These are phyloP conservation scores for Colletotrichum echinochloae DNA, from an alignment of 2,329 filamentous ascomycete species.

Conservation along the genomic window DNA sequence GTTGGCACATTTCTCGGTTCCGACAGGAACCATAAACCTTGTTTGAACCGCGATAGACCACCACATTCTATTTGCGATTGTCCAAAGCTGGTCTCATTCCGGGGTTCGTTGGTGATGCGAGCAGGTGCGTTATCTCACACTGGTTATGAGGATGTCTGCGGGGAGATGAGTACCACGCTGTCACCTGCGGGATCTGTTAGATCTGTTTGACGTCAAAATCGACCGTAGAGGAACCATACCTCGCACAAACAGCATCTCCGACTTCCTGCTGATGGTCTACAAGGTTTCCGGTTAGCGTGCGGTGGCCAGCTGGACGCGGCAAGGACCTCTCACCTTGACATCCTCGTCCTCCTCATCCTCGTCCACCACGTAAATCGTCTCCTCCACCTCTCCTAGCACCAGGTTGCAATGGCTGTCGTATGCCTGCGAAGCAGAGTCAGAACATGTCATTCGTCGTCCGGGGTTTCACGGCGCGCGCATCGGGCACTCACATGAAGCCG, in stretches of 20 bases:
- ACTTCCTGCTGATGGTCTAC: conserved; percentile 94
- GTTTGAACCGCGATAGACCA: not conserved
- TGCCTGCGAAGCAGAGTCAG: conserved; percentile 67
- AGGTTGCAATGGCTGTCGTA: conserved; percentile 99
- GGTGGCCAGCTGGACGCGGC: not conserved
- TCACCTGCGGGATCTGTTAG: conserved; percentile 65
- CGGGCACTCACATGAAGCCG: conserved; percentile 82
- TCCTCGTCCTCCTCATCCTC: conserved; percentile 86
- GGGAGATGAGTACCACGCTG: conserved; percentile 79
- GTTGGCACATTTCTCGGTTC: not conserved
- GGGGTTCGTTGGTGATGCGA: not conserved
- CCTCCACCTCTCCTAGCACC: conserved; percentile 94
- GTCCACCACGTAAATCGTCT: conserved; percentile 94
- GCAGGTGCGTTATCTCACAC: not conserved
- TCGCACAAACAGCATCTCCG: conserved; percentile 98
- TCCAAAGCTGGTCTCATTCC: not conserved
- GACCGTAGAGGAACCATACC: conserved; percentile 63
- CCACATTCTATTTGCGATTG: not conserved
- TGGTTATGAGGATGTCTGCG: conserved; percentile 61
- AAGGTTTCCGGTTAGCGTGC: not conserved
- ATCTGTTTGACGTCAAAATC: not conserved
- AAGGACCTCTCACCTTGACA: conserved; percentile 69
- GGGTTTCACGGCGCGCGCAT: conserved; percentile 38
- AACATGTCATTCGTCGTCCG: conserved; percentile 10
- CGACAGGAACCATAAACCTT: not conserved